These are phyloP conservation scores for Paecilomyces niveus DNA, from an alignment of 2,329 filamentous ascomycete species.

Conservation along the genomic window DNA sequence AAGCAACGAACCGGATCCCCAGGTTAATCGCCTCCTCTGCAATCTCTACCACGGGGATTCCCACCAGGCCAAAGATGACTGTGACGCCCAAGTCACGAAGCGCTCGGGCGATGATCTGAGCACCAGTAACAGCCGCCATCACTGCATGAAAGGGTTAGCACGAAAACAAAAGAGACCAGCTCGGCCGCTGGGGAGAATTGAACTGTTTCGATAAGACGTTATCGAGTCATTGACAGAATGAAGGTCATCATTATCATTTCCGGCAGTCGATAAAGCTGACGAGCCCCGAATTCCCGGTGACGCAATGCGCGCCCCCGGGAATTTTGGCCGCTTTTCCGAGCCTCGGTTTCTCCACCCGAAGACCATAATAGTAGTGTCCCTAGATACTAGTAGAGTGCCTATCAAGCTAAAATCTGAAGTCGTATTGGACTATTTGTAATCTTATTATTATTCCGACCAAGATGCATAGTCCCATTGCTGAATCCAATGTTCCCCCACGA, in stretches of 20 bases:
- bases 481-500: not conserved
- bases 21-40: constrained; percentile 51
- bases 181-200: not conserved
- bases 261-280: not conserved
- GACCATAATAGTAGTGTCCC: not conserved
- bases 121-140: constrained; percentile 29
- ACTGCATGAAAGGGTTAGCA: not conserved
- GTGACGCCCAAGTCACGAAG: constrained; percentile 43
- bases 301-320: not conserved
- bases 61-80: constrained; percentile 48
- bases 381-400: too few relatives aligned
- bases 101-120: constrained; percentile 42
- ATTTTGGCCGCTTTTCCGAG: not conserved
- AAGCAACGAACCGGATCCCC: constrained; percentile 52
- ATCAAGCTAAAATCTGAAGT: not conserved
- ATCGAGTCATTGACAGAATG: not conserved
- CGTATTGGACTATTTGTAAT: not conserved
- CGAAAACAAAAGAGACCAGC: not conserved
- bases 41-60: constrained; percentile 51
- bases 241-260: not conserved
- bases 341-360: not conserved
- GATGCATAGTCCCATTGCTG: too few relatives aligned
- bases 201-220: not conserved
- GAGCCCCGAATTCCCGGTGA: not conserved
- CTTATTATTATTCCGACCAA: not conserved